Evolutionary conservation across 1,284 basidiomycete genomes (phyloP).

Genomic region (Hemileia vastatrix): DNA sequence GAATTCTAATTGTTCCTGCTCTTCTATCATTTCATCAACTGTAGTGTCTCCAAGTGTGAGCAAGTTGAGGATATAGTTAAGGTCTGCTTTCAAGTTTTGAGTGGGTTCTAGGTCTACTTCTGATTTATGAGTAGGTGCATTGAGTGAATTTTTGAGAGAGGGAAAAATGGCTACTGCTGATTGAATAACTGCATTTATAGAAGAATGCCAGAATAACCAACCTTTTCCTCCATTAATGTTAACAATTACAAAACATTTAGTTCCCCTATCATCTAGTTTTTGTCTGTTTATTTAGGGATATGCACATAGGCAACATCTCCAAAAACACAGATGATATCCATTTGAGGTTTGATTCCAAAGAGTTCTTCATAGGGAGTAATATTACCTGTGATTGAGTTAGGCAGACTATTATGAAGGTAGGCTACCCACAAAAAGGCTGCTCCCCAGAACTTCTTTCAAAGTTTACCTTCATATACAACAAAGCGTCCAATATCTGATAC

Average conservation of each 20-base stretch:
- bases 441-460: not conserved
- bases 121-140: no score
- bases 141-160: no score
- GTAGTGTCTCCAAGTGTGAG: not conserved
- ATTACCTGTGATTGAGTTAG: not conserved
- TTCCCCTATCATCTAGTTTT: not conserved
- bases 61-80: not conserved
- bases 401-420: not conserved
- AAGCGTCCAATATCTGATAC: conserved; percentile 11
- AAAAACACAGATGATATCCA: not conserved
- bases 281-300: not conserved
- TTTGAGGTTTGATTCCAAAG: not conserved
- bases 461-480: not conserved
- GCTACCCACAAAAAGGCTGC: not conserved
- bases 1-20: not conserved
- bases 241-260: not conserved
- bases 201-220: not conserved
- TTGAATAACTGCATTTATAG: not conserved
- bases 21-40: not conserved
- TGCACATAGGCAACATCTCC: not conserved
- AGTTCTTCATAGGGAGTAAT: not conserved
- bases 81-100: no score
- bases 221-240: conserved; percentile 1
- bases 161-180: not conserved
- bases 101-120: no score